phyloP scores from a whole-genome alignment of 179 eudicot genomes.

The Dionaea muscipula region DNA sequence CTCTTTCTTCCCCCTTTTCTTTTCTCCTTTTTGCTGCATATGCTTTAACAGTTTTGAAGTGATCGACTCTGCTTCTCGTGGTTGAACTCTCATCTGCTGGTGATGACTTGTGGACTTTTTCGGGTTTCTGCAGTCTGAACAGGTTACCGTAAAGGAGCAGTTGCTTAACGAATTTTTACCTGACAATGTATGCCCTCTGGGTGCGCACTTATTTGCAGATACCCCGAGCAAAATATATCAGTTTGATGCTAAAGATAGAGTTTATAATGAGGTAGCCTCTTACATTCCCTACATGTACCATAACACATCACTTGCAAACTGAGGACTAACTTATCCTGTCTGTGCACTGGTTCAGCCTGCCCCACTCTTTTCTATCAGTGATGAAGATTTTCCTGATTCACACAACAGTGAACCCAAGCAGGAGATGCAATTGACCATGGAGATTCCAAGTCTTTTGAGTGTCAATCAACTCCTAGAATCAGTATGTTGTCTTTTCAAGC shows the following conservation, averaged over 20 bases:
- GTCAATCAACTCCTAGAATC: slow-evolving; percentile 80
- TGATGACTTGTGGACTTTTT: slow-evolving; percentile 12
- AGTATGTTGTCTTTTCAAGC: slow-evolving; percentile 30
- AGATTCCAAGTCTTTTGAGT: slow-evolving; percentile 41
- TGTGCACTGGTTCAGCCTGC: slow-evolving; percentile 30
- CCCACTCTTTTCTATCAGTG: slow-evolving; percentile 37
- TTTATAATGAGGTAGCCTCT: slow-evolving; percentile 45
- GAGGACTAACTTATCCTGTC: slow-evolving; percentile 6
- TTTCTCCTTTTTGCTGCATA: neutral
- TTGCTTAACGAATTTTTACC: slow-evolving; percentile 69
- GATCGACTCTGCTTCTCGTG: too few species aligned
- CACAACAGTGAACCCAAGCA: slow-evolving; percentile 20
- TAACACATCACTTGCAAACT: slow-evolving; percentile 1
- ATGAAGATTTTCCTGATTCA: slow-evolving; percentile 30
- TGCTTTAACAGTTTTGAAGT: too few species aligned
- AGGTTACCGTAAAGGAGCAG: slow-evolving; percentile 42
- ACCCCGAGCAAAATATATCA: slow-evolving; percentile 22
- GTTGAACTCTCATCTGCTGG: neutral
- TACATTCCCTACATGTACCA: neutral
- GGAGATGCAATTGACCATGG: slow-evolving; percentile 28
- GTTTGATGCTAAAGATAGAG: slow-evolving; percentile 24
- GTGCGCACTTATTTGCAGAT: slow-evolving; percentile 39
- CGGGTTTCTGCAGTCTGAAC: slow-evolving; percentile 40
- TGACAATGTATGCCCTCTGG: slow-evolving; percentile 71
- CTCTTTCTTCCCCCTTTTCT: neutral